These are phyloP conservation scores for Phenoliferia sp. DNA, from an alignment of 1,284 basidiomycete genomes.

Conservation along the genomic window DNA sequence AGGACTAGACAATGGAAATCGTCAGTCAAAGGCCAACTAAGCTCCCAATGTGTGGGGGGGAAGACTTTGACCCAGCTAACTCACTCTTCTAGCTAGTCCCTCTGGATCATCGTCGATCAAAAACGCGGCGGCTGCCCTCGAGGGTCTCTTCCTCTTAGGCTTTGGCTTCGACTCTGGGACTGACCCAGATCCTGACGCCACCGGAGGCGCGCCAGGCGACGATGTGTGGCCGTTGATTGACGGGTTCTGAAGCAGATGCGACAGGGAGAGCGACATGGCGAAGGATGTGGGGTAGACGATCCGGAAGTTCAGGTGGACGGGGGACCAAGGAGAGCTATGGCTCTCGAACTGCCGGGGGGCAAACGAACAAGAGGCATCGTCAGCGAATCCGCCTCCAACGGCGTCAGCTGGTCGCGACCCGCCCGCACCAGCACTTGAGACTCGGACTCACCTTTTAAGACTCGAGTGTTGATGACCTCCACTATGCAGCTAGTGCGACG, in stretches of 20 bases:
- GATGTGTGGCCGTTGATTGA: background rate
- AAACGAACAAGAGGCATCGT: too few relatives aligned
- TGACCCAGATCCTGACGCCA: background rate
- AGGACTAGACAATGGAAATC: background rate
- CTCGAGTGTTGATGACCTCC: too few relatives aligned
- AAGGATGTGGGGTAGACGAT: background rate
- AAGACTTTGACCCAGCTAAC: background rate
- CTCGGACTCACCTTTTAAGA: too few relatives aligned
- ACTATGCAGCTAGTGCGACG: too few relatives aligned
- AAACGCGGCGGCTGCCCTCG: constrained; percentile 15
- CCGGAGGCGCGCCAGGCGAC: background rate
- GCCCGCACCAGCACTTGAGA: too few relatives aligned
- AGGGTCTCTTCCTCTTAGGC: constrained; percentile 19
- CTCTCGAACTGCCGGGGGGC: too few relatives aligned
- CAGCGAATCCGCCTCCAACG: too few relatives aligned
- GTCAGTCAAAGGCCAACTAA: background rate
- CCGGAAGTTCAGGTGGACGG: too few relatives aligned
- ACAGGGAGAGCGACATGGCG: constrained; percentile 2
- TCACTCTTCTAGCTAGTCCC: constrained; percentile 15
- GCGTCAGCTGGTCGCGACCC: too few relatives aligned
- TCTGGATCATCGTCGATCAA: constrained; percentile 17
- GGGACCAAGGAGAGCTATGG: too few relatives aligned
- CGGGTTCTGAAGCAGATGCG: background rate
- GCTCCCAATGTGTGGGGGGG: background rate
- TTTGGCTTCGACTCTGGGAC: background rate